Base-by-base conservation (phyloP, 2,329 filamentous ascomycete genomes). In the Colletotrichum caudatum region DNA sequence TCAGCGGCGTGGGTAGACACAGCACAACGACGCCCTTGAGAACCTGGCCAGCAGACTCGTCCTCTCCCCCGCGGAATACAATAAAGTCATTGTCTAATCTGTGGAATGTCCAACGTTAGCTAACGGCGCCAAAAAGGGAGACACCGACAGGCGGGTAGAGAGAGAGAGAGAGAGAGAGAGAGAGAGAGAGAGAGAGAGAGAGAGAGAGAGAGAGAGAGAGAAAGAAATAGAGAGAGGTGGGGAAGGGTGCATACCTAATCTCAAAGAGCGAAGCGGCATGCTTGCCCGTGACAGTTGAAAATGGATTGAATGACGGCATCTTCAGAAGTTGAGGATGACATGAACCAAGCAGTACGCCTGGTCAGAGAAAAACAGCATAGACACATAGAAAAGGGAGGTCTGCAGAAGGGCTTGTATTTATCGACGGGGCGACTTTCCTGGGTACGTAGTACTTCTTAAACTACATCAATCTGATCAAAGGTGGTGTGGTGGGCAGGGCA, bases 21-120 rank as follows among this genome's bases (percentile, higher is more conserved):
- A 95, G 84, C 46, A 95, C 91, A 41, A 95, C 82, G 33, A 88
- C 89, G 58, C 93, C 93, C 77, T 91, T 93, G 75, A 96, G 82
- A 65, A 93, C 82, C 76, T 94, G 92, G 73, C 92, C 93, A 54
- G 92, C 89, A 58, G 93, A 92, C 78, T 95, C 93, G 78, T 92
- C 87, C 68, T 93, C 91, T 75, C 84, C 87, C 72, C 93, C 93
- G 64, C 93, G 91, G 74, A 96, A 92, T 39, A 95, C 91, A 71
- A 95, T 89, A 69, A 95, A 93, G 77, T 94, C 91, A 77, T 92
- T 91, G 64, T 95, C 92, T 72, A 95, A 87, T 64, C 93, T 94
- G 77, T 50, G 29, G 16, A 51, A n/a, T 41, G 23, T 50, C 53
- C 63, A 74, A 39, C 26, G 70, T 71, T 58, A 73, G 77, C 71